Conservation (phyloP, 2,329 filamentous ascomycete genomes). For the Sarocladium oryzae region DNA sequence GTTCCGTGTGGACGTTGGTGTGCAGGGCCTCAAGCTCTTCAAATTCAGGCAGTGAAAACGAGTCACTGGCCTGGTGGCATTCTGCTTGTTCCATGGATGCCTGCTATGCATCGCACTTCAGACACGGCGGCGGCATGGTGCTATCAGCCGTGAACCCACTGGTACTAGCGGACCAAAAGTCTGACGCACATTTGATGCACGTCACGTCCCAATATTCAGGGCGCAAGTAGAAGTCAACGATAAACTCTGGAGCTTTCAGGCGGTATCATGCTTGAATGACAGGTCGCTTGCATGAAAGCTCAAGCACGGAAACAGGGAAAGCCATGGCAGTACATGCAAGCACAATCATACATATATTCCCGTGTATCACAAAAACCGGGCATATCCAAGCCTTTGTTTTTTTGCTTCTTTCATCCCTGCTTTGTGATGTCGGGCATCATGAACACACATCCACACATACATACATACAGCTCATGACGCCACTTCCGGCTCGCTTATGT, state of each 20-base stretch:
- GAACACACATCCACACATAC: too few species aligned
- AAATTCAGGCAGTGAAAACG: conserved; percentile 39
- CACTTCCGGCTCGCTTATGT: neutral
- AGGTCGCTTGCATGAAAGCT: neutral
- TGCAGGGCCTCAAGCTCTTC: conserved; percentile 56
- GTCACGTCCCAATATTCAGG: neutral
- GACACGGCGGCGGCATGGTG: neutral
- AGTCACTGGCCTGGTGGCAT: neutral
- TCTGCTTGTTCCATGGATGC: neutral
- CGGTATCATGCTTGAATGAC: neutral
- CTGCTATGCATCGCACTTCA: neutral
- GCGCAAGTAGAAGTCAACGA: too few species aligned
- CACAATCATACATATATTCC: too few species aligned
- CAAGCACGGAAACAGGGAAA: neutral
- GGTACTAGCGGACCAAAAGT: too few species aligned
- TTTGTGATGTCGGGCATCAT: neutral
- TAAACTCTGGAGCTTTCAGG: neutral
- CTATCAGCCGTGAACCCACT: neutral
- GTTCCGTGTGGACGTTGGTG: conserved; percentile 72
- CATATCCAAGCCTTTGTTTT: neutral
- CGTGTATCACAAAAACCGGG: neutral
- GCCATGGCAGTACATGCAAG: neutral
- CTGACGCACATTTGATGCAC: too few species aligned
- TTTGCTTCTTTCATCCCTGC: neutral
- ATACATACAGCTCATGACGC: neutral